These are phyloP conservation scores for Teunomyces gatunensis DNA, from an alignment of 805 yeast species.

Conservation along the genomic window DNA sequence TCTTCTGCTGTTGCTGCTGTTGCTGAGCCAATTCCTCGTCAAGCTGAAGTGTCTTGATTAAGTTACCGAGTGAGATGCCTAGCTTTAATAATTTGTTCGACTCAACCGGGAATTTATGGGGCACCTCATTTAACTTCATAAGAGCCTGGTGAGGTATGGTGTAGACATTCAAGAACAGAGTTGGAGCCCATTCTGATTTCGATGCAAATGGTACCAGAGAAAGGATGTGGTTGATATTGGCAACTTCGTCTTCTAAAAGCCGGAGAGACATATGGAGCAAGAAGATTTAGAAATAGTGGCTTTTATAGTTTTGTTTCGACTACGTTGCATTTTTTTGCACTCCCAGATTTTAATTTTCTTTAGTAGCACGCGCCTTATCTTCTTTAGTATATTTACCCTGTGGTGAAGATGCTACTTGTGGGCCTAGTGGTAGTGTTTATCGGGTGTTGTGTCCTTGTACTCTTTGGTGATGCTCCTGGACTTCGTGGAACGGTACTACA, in stretches of 20 bases:
- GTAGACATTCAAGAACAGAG: constrained; percentile 32
- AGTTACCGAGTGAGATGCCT: constrained; percentile 42
- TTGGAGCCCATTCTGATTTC: constrained; percentile 11
- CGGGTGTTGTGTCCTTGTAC: constrained; percentile 24
- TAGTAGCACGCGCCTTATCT: neutral
- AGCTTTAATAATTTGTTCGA: constrained; percentile 37
- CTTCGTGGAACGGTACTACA: constrained; percentile 35
- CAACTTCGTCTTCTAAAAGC: constrained; percentile 24
- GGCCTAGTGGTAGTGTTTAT: constrained; percentile 8
- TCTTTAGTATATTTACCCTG: neutral
- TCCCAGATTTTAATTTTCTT: neutral
- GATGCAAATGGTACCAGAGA: constrained; percentile 33
- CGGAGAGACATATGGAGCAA: neutral
- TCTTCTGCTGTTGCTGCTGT: constrained; percentile 22
- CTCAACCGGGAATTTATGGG: constrained; percentile 30
- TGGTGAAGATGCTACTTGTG: neutral
- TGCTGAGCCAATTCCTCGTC: constrained; percentile 32
- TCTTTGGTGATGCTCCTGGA: constrained; percentile 51
- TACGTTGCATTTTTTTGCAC: neutral
- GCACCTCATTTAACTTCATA: constrained; percentile 20
- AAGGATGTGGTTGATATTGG: constrained; percentile 25
- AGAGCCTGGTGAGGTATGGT: constrained; percentile 16
- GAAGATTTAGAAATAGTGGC: neutral
- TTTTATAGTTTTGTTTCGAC: neutral
- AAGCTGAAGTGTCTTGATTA: constrained; percentile 32